These are phyloP conservation scores for Stipa capillata DNA, from an alignment of 176 grass and related monocot genomes.

Conservation along the genomic window DNA sequence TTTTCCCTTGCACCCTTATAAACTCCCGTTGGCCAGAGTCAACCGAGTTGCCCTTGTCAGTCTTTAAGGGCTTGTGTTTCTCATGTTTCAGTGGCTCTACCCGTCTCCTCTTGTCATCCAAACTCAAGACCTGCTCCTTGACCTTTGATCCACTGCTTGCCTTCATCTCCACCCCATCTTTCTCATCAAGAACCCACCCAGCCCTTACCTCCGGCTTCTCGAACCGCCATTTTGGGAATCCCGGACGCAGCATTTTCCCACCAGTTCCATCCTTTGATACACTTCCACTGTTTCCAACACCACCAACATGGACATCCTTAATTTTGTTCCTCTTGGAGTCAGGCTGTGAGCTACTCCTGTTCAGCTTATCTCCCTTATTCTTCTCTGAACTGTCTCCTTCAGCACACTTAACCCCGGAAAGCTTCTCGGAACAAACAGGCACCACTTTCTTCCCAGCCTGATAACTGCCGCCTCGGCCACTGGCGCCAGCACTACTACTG, in stretches of 20 bases:
- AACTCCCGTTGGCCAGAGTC: neutral
- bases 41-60: neutral
- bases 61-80: constrained; percentile 7
- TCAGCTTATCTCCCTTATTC: neutral
- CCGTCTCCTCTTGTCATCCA: constrained; percentile 17
- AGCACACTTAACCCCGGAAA: constrained; percentile 6
- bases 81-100: neutral
- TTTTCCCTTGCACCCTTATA: constrained; percentile 48
- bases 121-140: constrained; percentile 13
- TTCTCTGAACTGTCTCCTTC: constrained; percentile 11
- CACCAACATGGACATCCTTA: neutral
- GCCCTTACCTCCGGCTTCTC: constrained; percentile 55
- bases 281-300: neutral
- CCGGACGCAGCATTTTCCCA: constrained; percentile 36
- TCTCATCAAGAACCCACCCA: constrained; percentile 34
- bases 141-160: constrained; percentile 12
- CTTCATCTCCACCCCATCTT: constrained; percentile 8
- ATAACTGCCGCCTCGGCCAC: neutral
- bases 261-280: constrained; percentile 13
- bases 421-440: constrained; percentile 5
- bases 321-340: constrained; percentile 25
- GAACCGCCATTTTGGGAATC: constrained; percentile 34
- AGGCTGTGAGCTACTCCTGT: constrained; percentile 8
- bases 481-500: neutral
- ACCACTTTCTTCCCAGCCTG: constrained; percentile 7